A percentile compares a stretch with the other conserved stretches of the same genome.
These are phyloP conservation scores for Zoysia pacifica DNA, from an alignment of 176 grass and related monocot species.

Conservation along the genomic window DNA sequence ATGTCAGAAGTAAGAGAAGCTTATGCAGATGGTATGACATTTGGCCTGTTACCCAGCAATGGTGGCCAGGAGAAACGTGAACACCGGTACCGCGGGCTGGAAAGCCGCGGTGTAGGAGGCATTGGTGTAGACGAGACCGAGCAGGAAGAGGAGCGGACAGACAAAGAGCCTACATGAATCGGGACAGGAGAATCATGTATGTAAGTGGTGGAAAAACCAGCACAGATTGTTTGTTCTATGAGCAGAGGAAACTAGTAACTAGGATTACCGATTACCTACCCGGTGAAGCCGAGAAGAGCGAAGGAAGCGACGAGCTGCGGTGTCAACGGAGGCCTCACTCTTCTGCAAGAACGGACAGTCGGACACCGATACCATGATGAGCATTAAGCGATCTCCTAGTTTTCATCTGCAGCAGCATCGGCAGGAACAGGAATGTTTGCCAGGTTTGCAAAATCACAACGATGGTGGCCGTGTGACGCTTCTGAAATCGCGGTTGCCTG, in stretches of 20 bases:
- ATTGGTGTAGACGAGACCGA: conserved; percentile 84
- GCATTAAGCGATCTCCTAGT: no score
- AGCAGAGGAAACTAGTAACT: background rate
- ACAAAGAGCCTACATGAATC: no score
- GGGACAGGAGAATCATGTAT: no score
- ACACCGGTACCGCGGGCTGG: conserved; percentile 93
- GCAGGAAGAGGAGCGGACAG: conserved; percentile 66
- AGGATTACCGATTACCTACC: conserved; percentile 28
- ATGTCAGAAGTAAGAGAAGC: no score
- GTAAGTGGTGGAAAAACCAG: background rate
- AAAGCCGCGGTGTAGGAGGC: conserved; percentile 84
- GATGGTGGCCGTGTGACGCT: no score
- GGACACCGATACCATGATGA: no score
- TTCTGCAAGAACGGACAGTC: no score
- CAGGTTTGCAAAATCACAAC: no score
- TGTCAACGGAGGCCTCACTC: conserved; percentile 50
- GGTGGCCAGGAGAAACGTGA: conserved; percentile 76
- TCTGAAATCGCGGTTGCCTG: no score
- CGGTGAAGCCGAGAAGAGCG: conserved; percentile 82
- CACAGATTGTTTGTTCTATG: background rate
- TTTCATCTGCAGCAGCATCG: no score
- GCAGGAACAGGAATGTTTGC: no score
- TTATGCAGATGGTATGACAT: background rate
- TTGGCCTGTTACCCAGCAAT: conserved; percentile 46
- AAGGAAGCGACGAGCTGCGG: conserved; percentile 63